phyloP scores from a whole-genome alignment of 2,329 filamentous ascomycete genomes.

The Cladobotryum protrusum region DNA sequence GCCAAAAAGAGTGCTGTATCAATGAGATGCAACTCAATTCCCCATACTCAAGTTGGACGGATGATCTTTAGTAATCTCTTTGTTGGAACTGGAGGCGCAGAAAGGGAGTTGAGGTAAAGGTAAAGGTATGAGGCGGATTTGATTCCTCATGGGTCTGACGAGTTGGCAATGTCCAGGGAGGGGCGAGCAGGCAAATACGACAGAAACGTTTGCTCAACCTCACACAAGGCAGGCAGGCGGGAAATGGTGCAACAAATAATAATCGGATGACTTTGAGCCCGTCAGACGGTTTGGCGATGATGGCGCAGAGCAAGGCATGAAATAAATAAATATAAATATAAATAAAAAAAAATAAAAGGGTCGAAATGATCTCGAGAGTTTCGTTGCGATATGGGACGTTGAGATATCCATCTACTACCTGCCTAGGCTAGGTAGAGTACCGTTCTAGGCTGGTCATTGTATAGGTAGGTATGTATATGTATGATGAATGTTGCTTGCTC shows the following conservation, averaged over 20 bases:
- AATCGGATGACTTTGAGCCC: constrained; percentile 3
- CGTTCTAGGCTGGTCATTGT: background rate
- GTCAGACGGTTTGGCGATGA: background rate
- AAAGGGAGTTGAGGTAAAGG: background rate
- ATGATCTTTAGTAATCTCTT: too few species aligned
- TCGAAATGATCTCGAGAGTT: background rate
- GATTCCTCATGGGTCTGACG: background rate
- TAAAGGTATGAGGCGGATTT: background rate
- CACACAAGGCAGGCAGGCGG: constrained; percentile 13
- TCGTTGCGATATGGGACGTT: background rate
- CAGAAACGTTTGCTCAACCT: constrained; percentile 12
- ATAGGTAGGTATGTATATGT: background rate
- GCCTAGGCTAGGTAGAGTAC: too few species aligned
- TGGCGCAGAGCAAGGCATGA: background rate
- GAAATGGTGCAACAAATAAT: constrained; percentile 11
- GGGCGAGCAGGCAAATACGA: constrained; percentile 8
- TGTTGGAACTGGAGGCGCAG: too few species aligned
- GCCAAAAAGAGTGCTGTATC: too few species aligned
- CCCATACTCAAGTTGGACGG: too few species aligned
- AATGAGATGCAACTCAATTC: too few species aligned
- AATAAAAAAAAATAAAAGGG: background rate
- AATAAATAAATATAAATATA: too few species aligned
- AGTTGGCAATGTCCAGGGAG: constrained; percentile 1
- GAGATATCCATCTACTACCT: background rate
- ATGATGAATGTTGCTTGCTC: background rate